Conservation (phyloP, 2,329 filamentous ascomycete species). For the Ophiostoma novo-ulmi region DNA sequence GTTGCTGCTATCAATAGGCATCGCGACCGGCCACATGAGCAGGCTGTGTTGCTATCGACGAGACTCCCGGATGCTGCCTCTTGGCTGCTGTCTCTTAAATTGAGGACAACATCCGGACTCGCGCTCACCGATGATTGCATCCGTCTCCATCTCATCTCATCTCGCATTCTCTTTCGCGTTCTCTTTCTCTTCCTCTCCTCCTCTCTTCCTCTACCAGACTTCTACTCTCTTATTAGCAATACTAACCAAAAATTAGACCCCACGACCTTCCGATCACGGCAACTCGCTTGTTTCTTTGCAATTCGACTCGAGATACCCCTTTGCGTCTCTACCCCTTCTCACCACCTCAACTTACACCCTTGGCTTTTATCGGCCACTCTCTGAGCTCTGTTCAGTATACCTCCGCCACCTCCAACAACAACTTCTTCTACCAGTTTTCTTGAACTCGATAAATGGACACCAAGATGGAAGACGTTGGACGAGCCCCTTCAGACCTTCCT, state of each 20-base stretch:
- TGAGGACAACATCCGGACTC: neutral
- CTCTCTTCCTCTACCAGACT: neutral
- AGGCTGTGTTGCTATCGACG: neutral
- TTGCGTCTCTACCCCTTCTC: neutral
- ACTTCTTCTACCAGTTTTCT: slow-evolving; percentile 3
- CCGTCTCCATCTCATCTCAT: neutral
- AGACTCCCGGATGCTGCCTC: too few relatives aligned
- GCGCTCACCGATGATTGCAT: neutral
- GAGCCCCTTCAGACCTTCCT: slow-evolving; percentile 73
- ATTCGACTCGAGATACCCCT: slow-evolving; percentile 7
- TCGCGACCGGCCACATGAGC: neutral
- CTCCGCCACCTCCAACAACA: neutral
- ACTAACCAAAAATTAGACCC: neutral
- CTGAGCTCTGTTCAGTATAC: neutral
- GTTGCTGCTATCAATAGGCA: neutral
- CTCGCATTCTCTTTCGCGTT: neutral
- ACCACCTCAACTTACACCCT: neutral
- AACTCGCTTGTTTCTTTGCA: neutral
- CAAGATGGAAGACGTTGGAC: slow-evolving; percentile 97
- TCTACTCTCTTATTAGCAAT: neutral
- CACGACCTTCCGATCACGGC: neutral
- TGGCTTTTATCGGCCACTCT: neutral
- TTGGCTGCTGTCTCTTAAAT: neutral
- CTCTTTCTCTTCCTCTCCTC: too few relatives aligned
- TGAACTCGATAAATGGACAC: slow-evolving; percentile 71